A percentile compares a stretch with the other conserved stretches of the same genome.
Conservation (phyloP, 768 basidiomycete species). For the Podaxis sp. region DNA sequence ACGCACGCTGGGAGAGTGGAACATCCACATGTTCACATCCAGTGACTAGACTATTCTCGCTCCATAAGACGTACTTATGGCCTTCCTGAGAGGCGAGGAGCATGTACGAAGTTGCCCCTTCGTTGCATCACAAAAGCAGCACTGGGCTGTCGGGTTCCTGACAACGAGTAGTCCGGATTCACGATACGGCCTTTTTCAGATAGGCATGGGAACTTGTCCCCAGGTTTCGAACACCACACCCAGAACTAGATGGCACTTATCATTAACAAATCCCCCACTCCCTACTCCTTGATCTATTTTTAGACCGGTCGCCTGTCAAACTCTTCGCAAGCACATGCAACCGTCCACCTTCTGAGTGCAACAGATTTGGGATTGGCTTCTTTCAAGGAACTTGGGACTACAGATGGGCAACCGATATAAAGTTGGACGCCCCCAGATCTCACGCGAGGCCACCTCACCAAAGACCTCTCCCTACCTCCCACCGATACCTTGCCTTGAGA, state of each 20-base stretch:
- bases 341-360: not conserved
- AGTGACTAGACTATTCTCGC: not conserved
- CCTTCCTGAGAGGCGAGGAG: not conserved
- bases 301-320: not conserved
- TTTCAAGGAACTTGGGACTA: not conserved
- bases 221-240: not conserved
- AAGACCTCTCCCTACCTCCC: not conserved
- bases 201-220: not conserved
- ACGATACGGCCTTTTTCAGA: not conserved
- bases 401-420: not conserved
- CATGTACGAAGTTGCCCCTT: not conserved
- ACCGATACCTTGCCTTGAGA: no score
- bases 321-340: slow-evolving; percentile 6
- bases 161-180: not conserved
- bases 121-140: not conserved
- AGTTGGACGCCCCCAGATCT: not conserved
- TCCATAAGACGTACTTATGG: not conserved
- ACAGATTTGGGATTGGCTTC: not conserved
- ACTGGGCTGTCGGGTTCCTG: not conserved
- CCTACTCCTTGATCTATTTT: slow-evolving; percentile 2
- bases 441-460: not conserved
- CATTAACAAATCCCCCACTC: not conserved
- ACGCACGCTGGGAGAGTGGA: not conserved
- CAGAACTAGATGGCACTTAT: not conserved
- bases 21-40: slow-evolving; percentile 2